Conservation (phyloP, 2,329 filamentous ascomycete genomes). For the Aureobasidium sp. region DNA sequence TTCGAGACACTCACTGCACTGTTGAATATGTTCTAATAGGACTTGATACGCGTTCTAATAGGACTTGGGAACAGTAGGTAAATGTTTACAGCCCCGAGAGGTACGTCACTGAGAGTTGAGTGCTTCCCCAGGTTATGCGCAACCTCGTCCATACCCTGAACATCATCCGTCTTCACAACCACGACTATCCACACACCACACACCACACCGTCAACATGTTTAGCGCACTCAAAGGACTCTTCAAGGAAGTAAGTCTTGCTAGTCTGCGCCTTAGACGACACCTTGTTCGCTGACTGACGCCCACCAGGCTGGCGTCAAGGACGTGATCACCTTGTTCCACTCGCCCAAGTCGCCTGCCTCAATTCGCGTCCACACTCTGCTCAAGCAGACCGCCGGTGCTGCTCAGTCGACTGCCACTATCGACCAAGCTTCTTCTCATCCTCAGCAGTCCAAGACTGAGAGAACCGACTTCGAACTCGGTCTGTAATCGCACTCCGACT, state of each 20-base stretch:
- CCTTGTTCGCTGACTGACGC: not conserved
- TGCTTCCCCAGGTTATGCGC: not conserved
- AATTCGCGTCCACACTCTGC: constrained; percentile 60
- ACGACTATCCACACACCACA: not conserved
- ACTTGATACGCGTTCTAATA: too few relatives aligned
- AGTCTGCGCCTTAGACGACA: too few relatives aligned
- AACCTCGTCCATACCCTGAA: not conserved
- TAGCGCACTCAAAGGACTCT: constrained; percentile 34
- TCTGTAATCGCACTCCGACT: constrained; percentile 15
- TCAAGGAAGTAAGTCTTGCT: constrained; percentile 34
- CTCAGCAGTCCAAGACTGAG: constrained; percentile 49
- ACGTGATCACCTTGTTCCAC: constrained; percentile 96
- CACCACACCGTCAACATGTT: constrained; percentile 4
- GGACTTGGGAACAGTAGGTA: too few relatives aligned
- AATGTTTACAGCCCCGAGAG: not conserved
- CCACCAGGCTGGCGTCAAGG: constrained; percentile 43
- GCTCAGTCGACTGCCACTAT: constrained; percentile 59
- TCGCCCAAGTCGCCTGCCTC: constrained; percentile 67
- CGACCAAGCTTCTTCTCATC: constrained; percentile 64
- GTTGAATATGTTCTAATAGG: not conserved
- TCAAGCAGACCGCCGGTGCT: constrained; percentile 71
- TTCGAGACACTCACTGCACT: too few relatives aligned
- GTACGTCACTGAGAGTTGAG: not conserved
- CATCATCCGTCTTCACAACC: not conserved
- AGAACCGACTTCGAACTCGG: constrained; percentile 69